Evolutionary conservation across 345 rosid species (phyloP).

Genomic region (Rubroshorea leprosula): DNA sequence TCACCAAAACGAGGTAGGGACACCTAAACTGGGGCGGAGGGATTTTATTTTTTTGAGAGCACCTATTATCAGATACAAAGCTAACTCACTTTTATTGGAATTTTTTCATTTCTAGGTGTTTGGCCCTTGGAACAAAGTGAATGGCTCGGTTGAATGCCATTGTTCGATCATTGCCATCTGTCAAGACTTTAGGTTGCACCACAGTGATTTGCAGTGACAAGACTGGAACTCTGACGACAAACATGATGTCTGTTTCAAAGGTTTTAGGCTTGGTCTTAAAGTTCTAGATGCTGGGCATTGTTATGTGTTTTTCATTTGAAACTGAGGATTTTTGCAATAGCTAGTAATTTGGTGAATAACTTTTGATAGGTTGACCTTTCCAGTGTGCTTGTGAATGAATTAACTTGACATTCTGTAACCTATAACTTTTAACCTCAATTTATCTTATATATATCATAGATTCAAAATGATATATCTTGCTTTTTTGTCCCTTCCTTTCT

Average conservation of each 20-base stretch:
- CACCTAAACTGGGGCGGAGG: not conserved
- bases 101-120: constrained; percentile 52
- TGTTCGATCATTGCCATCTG: constrained; percentile 97
- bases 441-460: not conserved
- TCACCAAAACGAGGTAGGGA: not conserved
- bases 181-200: constrained; percentile 96
- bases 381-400: too few relatives aligned
- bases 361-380: not conserved
- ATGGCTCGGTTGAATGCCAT: constrained; percentile 99
- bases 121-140: constrained; percentile 98
- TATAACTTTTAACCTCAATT: not conserved
- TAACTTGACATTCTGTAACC: too few relatives aligned
- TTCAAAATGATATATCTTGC: not conserved
- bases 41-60: not conserved
- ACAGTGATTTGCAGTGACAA: constrained; percentile 98
- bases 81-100: not conserved
- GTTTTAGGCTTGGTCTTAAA: constrained; percentile 43
- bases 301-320: constrained; percentile 1
- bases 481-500: constrained; percentile 15
- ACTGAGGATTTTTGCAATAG: constrained; percentile 5
- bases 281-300: not conserved
- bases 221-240: constrained; percentile 97
- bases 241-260: constrained; percentile 99
- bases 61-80: not conserved
- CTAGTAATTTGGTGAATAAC: not conserved